phyloP scores from a whole-genome alignment of 2,329 filamentous ascomycete genomes.

The Mariannaea sp. region DNA sequence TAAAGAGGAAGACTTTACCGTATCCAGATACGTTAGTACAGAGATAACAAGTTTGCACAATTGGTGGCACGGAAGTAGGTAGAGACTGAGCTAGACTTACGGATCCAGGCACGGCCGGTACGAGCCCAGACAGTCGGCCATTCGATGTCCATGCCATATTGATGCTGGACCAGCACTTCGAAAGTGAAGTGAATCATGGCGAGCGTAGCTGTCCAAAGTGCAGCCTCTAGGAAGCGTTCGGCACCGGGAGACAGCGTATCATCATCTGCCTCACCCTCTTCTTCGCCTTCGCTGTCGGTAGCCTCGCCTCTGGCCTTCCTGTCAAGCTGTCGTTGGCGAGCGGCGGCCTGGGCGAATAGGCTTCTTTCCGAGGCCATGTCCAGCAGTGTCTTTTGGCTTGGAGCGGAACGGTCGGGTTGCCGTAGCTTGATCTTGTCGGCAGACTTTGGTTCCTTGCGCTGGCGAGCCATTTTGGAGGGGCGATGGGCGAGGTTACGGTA shows the following conservation, averaged over 20 bases:
- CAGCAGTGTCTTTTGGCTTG: constrained; percentile 69
- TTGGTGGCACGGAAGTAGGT: too few relatives aligned
- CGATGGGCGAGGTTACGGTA: neutral
- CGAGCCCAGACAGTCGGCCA: constrained; percentile 62
- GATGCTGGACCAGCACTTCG: constrained; percentile 77
- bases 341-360: constrained; percentile 57
- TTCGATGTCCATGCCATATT: constrained; percentile 71
- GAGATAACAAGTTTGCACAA: neutral
- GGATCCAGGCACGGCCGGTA: constrained; percentile 56
- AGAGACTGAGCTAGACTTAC: constrained; percentile 44
- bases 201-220: constrained; percentile 65
- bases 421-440: constrained; percentile 62
- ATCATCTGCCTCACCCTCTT: constrained; percentile 38
- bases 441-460: constrained; percentile 52
- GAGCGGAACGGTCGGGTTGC: constrained; percentile 71
- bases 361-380: constrained; percentile 70
- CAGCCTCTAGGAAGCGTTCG: constrained; percentile 59
- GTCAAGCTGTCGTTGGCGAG: constrained; percentile 42
- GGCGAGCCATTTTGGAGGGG: constrained; percentile 49
- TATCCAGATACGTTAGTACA: neutral
- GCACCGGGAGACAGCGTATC: constrained; percentile 49
- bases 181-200: constrained; percentile 77
- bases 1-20: constrained; percentile 56
- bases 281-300: constrained; percentile 25
- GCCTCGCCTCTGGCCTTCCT: constrained; percentile 20